phyloP scores from a whole-genome alignment of 164 flowering plant genomes.

The Magnolia kwangsiensis region DNA sequence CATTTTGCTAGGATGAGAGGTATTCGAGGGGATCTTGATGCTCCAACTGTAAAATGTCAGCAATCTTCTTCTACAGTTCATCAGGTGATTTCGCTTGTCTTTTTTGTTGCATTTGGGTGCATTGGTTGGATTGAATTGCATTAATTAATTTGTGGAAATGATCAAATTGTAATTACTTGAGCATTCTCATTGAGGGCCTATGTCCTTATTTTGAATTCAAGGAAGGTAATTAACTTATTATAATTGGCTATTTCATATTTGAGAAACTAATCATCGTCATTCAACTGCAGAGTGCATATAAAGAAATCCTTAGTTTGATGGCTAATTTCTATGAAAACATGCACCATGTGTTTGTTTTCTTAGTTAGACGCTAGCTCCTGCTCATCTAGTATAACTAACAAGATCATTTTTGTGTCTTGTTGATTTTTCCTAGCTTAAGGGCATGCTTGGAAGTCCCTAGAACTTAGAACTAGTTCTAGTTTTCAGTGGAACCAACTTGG shows the following conservation, averaged over 20 bases:
- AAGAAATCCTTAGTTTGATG: background rate
- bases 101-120: background rate
- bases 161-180: too few species aligned
- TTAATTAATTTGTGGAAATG: too few species aligned
- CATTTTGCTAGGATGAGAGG: constrained; percentile 3
- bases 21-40: background rate
- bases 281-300: background rate
- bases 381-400: background rate
- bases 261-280: too few species aligned
- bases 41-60: background rate
- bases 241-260: too few species aligned
- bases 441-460: too few species aligned
- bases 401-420: constrained; percentile 2
- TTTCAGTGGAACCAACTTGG: background rate
- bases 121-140: too few species aligned
- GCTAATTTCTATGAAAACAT: background rate
- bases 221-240: too few species aligned
- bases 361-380: background rate
- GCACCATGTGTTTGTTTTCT: background rate
- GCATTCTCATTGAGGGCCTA: too few species aligned
- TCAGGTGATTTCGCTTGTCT: background rate
- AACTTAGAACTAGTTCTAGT: background rate
- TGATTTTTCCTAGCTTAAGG: too few species aligned
- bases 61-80: background rate
- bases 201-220: too few species aligned